Evolutionary conservation across 169 alveolate species (phyloP).

Genomic region (Eimeria nieschulzi): DNA sequence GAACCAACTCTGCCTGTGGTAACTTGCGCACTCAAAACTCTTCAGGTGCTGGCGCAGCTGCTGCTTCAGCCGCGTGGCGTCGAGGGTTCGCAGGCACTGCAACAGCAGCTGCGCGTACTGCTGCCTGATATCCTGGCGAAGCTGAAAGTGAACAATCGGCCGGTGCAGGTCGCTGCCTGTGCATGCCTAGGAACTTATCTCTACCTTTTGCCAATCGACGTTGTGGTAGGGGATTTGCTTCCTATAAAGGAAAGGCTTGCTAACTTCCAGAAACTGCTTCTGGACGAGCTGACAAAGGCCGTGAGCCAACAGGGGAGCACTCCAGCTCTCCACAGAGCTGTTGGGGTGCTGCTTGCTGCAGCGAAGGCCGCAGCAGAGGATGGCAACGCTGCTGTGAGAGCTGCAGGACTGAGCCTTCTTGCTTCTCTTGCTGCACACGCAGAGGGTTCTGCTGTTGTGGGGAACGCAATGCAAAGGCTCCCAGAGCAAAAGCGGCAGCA

Average conservation of each 20-base stretch:
- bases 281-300: slow-evolving; percentile 68
- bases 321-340: slow-evolving; percentile 46
- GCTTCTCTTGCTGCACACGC: slow-evolving; percentile 56
- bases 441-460: slow-evolving; percentile 50
- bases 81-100: slow-evolving; percentile 57
- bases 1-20: slow-evolving; percentile 77
- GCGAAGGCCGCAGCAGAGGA: slow-evolving; percentile 71
- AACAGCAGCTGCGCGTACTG: slow-evolving; percentile 67
- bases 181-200: slow-evolving; percentile 59
- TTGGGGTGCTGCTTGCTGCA: slow-evolving; percentile 64
- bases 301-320: slow-evolving; percentile 26
- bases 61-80: slow-evolving; percentile 62
- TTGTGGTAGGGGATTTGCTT: slow-evolving; percentile 68
- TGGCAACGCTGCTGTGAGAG: slow-evolving; percentile 70
- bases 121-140: slow-evolving; percentile 66
- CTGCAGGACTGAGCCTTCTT: slow-evolving; percentile 66
- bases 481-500: slow-evolving; percentile 72
- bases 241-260: slow-evolving; percentile 72
- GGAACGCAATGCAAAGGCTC: slow-evolving; percentile 34
- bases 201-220: slow-evolving; percentile 54
- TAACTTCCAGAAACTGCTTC: slow-evolving; percentile 61
- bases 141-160: slow-evolving; percentile 74
- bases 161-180: slow-evolving; percentile 72
- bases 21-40: slow-evolving; percentile 63
- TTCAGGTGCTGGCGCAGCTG: slow-evolving; percentile 69